phyloP scores from a whole-genome alignment of 805 yeast species.

The Candida adriatica region DNA sequence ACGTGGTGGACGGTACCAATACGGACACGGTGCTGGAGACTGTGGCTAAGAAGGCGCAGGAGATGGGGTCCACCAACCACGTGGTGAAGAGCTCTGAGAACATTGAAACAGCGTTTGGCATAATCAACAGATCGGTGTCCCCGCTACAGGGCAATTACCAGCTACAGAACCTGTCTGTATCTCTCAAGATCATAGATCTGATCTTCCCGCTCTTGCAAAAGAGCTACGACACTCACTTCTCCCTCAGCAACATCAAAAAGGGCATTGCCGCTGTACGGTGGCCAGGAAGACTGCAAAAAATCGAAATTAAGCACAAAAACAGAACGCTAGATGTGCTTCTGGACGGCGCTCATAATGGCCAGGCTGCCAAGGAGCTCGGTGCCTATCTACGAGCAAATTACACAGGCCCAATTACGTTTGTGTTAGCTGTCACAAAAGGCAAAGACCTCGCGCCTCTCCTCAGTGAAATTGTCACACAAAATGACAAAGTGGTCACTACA shows the following conservation, averaged over 20 bases:
- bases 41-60: constrained; percentile 32
- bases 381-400: constrained; percentile 30
- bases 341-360: constrained; percentile 92
- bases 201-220: constrained; percentile 21
- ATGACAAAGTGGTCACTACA: constrained; percentile 57
- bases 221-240: constrained; percentile 23
- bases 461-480: constrained; percentile 37
- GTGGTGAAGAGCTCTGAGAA: constrained; percentile 11
- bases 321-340: constrained; percentile 38
- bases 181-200: constrained; percentile 48
- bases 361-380: constrained; percentile 70
- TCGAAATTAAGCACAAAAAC: constrained; percentile 25
- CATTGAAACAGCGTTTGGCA: constrained; percentile 27
- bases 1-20: constrained; percentile 68
- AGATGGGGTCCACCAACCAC: constrained; percentile 24
- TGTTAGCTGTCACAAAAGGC: constrained; percentile 73
- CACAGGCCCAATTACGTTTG: constrained; percentile 41
- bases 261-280: constrained; percentile 59
- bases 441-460: constrained; percentile 52
- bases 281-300: constrained; percentile 81
- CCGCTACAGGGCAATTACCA: constrained; percentile 76
- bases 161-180: constrained; percentile 57
- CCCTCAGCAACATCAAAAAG: constrained; percentile 28
- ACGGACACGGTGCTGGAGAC: constrained; percentile 40
- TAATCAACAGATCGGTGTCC: constrained; percentile 26